Evolutionary conservation across 2,329 filamentous ascomycete species (phyloP).

Genomic region (Xylogone sp.): DNA sequence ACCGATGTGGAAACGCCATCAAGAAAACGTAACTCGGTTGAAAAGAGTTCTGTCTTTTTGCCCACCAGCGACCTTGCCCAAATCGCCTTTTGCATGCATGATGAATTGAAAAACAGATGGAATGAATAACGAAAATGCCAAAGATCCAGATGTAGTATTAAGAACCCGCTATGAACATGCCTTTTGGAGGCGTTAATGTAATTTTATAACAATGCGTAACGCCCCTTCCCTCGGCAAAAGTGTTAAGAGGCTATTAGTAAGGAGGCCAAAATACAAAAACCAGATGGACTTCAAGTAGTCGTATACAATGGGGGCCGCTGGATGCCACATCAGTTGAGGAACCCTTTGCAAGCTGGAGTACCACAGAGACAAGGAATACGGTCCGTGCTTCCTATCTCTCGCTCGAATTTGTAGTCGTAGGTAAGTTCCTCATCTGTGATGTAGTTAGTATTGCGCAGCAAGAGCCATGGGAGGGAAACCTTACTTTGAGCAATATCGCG

Average conservation of each 20-base stretch:
- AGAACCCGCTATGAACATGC: not conserved
- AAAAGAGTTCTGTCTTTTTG: not conserved
- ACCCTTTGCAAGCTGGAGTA: conserved; percentile 94
- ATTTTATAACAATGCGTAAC: not conserved
- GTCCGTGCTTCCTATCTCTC: conserved; percentile 90
- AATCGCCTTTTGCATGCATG: not conserved
- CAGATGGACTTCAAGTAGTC: not conserved
- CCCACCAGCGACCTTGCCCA: not conserved
- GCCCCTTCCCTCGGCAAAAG: not conserved
- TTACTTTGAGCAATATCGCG: conserved; percentile 92
- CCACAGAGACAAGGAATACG: conserved; percentile 97
- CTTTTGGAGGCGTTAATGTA: not conserved
- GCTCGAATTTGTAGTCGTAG: conserved; percentile 99
- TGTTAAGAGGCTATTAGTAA: not conserved
- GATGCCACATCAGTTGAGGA: conserved; percentile 74
- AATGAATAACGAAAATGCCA: not conserved
- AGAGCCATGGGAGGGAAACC: conserved; percentile 33
- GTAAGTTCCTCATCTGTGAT: conserved; percentile 89
- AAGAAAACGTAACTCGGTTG: not conserved
- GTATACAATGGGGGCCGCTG: not conserved
- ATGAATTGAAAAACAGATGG: not conserved
- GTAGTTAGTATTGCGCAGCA: conserved; percentile 13
- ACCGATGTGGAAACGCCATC: not conserved
- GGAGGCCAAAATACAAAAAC: not conserved
- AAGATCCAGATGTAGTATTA: not conserved